Evolutionary conservation across 441 rosid species (phyloP), one percentile per base, ranked within the genome.

Genomic region (Gossypium aridum): DNA sequence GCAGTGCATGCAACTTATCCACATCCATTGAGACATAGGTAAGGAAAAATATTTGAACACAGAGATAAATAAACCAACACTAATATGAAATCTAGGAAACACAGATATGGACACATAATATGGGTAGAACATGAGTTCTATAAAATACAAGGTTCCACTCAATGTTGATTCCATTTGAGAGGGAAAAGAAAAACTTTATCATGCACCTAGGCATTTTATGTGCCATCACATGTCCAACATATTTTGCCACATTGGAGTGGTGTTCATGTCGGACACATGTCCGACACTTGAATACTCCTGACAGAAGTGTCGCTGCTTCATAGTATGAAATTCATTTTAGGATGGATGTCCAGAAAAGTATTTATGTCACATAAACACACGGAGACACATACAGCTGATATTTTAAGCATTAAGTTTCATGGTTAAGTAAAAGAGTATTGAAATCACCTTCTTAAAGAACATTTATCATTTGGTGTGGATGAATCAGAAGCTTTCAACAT

Each of bases 391-490:
- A 45, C 12, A 43, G 64, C 25, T 39, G 56, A 62, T 26, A 75
- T 37, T 28, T 43, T 19, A 51, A 51, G 14, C 14, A 61, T 2
- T 19, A 25, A 68, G 72, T 71, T 74, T 51, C 72, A 64, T 19
- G 51, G 45, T 65, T 16, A 45, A 7, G 57, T 31, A 49, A 20
- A 71, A 69, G 78, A 66, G 75, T 26, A 25, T 55, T 53, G 23
- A 72, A 71, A 77, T 71, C 74, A 94, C 99, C 97, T 94, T 80
- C 79, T 75, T 45, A 92, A 75, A 75, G 83, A 69, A 66, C 84
- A 88, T 77, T 70, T 82, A 69, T 69, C 47, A 65, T 73, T 75
- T 63, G 73, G 61, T 51, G 84, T 71, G 66, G 61, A 75, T 61
- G 86, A 80, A 80, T 86, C 85, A 12, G 81, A 56, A 78, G 86